These are phyloP conservation scores for Senna tora DNA, from an alignment of 306 rosid species.

Conservation along the genomic window DNA sequence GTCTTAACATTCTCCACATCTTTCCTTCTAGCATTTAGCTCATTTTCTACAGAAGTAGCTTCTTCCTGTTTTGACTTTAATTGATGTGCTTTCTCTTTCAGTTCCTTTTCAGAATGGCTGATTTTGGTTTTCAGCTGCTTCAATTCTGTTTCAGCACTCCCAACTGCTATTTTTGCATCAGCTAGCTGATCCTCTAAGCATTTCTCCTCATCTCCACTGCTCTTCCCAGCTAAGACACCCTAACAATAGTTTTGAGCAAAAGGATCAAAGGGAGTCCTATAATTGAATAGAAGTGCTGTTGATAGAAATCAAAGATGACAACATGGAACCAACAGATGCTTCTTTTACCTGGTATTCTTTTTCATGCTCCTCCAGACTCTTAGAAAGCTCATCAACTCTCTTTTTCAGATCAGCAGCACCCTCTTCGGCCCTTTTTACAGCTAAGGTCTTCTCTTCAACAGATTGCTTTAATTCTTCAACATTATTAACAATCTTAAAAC, in stretches of 20 bases:
- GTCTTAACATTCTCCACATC: conserved; percentile 67
- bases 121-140: conserved; percentile 83
- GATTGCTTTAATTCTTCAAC: conserved; percentile 86
- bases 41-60: conserved; percentile 81
- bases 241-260: conserved; percentile 38
- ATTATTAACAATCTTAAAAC: conserved; percentile 62
- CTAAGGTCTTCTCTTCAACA: conserved; percentile 64
- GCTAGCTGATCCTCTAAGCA: conserved; percentile 87
- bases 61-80: conserved; percentile 82
- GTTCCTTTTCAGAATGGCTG: conserved; percentile 81
- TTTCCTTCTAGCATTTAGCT: conserved; percentile 59
- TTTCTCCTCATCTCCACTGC: conserved; percentile 90
- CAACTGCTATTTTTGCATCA: conserved; percentile 93
- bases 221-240: conserved; percentile 94
- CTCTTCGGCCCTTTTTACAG: conserved; percentile 84
- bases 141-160: conserved; percentile 85
- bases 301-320: conserved; percentile 11
- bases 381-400: conserved; percentile 68
- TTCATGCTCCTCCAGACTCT: conserved; percentile 73
- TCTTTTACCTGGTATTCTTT: conserved; percentile 80
- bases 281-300: conserved; percentile 27
- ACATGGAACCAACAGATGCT: conserved; percentile 14
- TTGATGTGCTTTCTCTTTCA: conserved; percentile 73
- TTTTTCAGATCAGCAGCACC: conserved; percentile 86
- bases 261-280: conserved; percentile 5